Evolutionary conservation across 2,329 filamentous ascomycete genomes (phyloP).

Genomic region (Ceratocystis smalleyi): DNA sequence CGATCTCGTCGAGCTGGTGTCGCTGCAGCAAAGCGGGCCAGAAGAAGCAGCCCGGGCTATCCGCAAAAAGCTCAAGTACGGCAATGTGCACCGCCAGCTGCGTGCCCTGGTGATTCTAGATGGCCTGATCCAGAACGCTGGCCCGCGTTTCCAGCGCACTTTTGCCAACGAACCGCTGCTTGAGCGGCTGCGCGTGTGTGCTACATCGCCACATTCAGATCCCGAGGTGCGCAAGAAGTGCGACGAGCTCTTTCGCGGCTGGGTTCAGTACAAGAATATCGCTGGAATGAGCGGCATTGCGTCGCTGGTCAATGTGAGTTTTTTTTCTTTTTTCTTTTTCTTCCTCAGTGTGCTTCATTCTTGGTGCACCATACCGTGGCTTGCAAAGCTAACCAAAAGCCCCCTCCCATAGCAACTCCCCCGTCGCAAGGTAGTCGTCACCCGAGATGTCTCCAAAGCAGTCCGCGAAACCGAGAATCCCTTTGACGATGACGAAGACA

Average conservation of each 20-base stretch:
- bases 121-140: constrained; percentile 86
- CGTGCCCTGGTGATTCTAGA: constrained; percentile 80
- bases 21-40: constrained; percentile 73
- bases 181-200: constrained; percentile 77
- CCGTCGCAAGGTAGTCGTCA: constrained; percentile 53
- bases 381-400: background rate
- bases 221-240: constrained; percentile 77
- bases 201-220: constrained; percentile 71
- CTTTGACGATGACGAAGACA: constrained; percentile 50
- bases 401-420: constrained; percentile 37
- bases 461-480: constrained; percentile 65
- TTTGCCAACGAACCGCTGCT: constrained; percentile 86
- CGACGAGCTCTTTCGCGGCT: constrained; percentile 69
- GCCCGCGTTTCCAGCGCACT: constrained; percentile 65
- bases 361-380: background rate
- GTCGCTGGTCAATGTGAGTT: constrained; percentile 51
- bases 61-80: constrained; percentile 97
- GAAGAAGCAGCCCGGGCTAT: constrained; percentile 81
- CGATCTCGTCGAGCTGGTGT: constrained; percentile 86
- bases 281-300: constrained; percentile 67
- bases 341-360: background rate
- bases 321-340: background rate
- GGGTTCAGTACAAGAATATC: constrained; percentile 72
- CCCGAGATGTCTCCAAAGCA: constrained; percentile 66
- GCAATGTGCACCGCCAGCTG: constrained; percentile 81